Evolutionary conservation across 228 moss, liverwort and hornwort genomes (phyloP), one percentile per base, ranked within the genome.

Genomic region (Sphagnum magellanicum): DNA sequence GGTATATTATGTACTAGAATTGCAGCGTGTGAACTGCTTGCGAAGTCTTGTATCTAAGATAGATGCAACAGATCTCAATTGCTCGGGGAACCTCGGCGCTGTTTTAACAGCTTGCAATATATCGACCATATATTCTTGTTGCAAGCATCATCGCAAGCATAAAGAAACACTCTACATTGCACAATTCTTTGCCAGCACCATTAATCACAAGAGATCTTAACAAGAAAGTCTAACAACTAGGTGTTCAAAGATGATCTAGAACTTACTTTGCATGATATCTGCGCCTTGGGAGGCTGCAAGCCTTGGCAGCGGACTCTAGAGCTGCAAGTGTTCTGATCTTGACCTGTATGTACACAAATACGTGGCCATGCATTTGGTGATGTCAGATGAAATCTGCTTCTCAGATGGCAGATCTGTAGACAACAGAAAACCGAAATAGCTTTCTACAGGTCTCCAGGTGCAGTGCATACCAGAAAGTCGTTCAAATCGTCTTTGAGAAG

Each of bases 181-280:
- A 32, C 32, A 32, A 32, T 32, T 32, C 32, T 32, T 0, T 32
- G 32, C 32, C 32, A 32, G 32, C 32, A 32, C 3, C 32, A 32
- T 32, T 32, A 32, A 32, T 3, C 32, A 32, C 32, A 32, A 32
- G 32, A 32, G 32, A 32, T 32, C 32, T 32, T 32, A 32, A 32
- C 32, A 32, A 32, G 32, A 32, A 32, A 32, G 32, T 32, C 32
- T 32, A 32, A 32, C 32, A 32, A 32, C 32, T 32, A 32, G 32
- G 3, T 32, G 32, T 32, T 32, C 32, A 32, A 32, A 32, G 32
- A 32, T 32, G 32, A 32, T 32, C 32, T 32, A 32, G 32, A 32
- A 32, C 32, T 32, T 77, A 95, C 95, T 72, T 89, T 64, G 92
- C 95, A n/a, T 82, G 89, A 63, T 73, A 71, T 69, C 87, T 92